A percentile compares a stretch with the other conserved stretches of the same genome.
These are phyloP conservation scores for Clavispora vitiphila DNA, from an alignment of 805 yeast genomes.

Conservation along the genomic window DNA sequence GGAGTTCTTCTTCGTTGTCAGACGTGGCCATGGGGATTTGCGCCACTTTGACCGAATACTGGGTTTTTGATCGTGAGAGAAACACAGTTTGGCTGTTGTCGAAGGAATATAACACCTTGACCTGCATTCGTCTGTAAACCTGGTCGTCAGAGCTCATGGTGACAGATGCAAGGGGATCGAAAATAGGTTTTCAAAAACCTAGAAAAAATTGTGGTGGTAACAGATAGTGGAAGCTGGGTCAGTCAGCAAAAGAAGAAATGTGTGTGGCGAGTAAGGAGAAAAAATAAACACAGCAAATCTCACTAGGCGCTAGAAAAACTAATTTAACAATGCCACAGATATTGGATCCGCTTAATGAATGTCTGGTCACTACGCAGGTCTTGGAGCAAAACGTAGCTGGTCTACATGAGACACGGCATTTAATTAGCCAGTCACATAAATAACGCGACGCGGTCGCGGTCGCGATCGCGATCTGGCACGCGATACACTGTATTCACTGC, in stretches of 20 bases:
- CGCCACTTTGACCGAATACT: constrained; percentile 33
- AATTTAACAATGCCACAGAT: not conserved
- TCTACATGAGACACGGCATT: not conserved
- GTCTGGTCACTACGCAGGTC: not conserved
- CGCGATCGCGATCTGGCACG: not conserved
- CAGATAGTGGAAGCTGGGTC: not conserved
- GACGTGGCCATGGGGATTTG: constrained; percentile 24
- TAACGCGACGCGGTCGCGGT: not conserved
- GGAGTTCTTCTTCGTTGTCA: constrained; percentile 21
- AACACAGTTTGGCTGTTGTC: constrained; percentile 40
- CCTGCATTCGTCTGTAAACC: constrained; percentile 38
- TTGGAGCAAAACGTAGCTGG: not conserved
- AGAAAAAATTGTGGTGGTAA: not conserved
- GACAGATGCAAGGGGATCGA: not conserved
- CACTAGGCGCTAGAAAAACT: not conserved
- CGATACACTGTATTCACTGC: not conserved
- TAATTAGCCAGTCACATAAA: not conserved
- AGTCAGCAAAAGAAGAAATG: not conserved
- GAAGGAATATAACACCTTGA: constrained; percentile 41
- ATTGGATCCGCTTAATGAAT: not conserved
- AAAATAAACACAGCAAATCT: constrained; percentile 1
- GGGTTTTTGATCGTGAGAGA: constrained; percentile 33
- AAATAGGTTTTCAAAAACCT: not conserved
- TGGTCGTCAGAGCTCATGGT: constrained; percentile 8
- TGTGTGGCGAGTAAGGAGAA: constrained; percentile 1